Conservation (phyloP, 441 rosid genomes). For the Aleurites moluccanus region DNA sequence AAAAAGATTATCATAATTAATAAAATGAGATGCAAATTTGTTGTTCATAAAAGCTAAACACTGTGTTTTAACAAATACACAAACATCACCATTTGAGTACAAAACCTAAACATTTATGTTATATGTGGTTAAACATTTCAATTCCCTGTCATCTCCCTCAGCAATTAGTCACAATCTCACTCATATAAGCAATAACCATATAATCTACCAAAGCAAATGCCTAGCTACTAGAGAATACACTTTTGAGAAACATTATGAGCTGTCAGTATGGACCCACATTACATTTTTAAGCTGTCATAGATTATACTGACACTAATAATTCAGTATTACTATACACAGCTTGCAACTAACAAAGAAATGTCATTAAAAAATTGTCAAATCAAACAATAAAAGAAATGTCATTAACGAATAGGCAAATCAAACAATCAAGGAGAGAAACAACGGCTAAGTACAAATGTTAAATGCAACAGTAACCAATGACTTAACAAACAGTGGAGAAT, state of each 20-base stretch:
- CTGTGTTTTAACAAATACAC: neutral
- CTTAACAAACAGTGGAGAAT: neutral
- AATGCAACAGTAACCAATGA: neutral
- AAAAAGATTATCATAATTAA: neutral
- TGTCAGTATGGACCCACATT: neutral
- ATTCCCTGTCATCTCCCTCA: neutral
- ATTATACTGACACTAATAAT: neutral
- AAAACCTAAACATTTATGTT: neutral
- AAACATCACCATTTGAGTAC: too few relatives aligned
- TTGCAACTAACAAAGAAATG: too few relatives aligned
- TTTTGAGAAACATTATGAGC: neutral
- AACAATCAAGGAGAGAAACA: neutral
- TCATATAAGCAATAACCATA: neutral
- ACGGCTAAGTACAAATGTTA: neutral
- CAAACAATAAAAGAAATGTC: neutral
- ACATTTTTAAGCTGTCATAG: neutral
- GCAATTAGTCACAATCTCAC: neutral
- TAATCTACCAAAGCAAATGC: neutral
- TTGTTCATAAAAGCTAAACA: neutral
- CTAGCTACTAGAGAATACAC: neutral
- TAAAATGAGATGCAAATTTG: neutral
- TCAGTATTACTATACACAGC: neutral
- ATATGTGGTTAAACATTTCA: neutral
- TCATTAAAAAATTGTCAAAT: too few relatives aligned
- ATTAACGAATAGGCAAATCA: neutral